Evolutionary conservation across 2,329 filamentous ascomycete species (phyloP), one percentile per base, ranked within the genome.

Genomic region (Periglandula ipomoeae): DNA sequence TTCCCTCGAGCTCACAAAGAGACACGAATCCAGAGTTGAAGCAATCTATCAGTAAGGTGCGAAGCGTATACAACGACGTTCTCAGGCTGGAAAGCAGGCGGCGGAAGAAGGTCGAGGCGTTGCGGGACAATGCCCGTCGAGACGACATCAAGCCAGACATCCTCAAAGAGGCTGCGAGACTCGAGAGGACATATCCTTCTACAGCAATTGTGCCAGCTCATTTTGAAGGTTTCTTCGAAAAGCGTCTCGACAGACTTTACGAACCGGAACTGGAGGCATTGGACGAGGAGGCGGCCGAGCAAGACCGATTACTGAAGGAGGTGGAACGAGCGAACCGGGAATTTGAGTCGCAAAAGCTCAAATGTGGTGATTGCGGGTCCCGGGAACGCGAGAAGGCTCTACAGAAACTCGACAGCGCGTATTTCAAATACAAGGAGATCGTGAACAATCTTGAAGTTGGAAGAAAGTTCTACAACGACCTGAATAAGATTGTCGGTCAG

Each of bases 361-460:
- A 74, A 35, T 81, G 83, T 3, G 86, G 73, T n/a, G 73, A 73
- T 30, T 70, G 72, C 15, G 76, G 76, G 41, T 71, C 89, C 55
- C 65, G 69, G 52, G 89, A 95, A 61, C 81, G 93, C 13, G 91
- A 97, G 63, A 79, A 85, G 56, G 89, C 89, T 0, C 69, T 98
- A 44, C 93, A 98, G 66, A 82, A 79, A 53, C 73, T 98, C 9
- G 91, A 97, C 65, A 89, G 87, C 54, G 91, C 89, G 1, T 97
- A 95, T 63, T 82, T 89, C 66, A 94, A 91, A 68, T 97, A 97
- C 72, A 95, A 95, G 68, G 91, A 98, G 64, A 88, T 97, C 49
- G 82, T 95, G 50, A 87, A 81, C 55, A 95, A 97, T 61, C 75
- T 96, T 3, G 91, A 97, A 55, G 87, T 86, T 0, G 93, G 89